phyloP scores from a whole-genome alignment of 1,284 basidiomycete genomes.

The Malassezia sp. region DNA sequence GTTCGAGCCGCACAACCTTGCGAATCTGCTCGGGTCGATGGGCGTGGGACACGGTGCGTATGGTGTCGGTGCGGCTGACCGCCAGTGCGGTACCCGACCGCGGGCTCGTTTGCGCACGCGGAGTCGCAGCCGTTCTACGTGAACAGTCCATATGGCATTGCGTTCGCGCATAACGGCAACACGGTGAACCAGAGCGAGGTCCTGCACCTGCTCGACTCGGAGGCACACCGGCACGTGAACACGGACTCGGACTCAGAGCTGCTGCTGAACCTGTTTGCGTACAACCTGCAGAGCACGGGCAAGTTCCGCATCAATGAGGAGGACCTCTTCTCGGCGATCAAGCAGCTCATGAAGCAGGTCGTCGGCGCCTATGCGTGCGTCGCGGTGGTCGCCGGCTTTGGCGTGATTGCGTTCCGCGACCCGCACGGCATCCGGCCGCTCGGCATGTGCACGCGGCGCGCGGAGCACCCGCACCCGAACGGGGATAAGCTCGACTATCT shows the following conservation, averaged over 20 bases:
- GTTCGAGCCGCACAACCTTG: constrained; percentile 70
- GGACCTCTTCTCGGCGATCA: constrained; percentile 91
- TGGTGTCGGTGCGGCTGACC: neutral
- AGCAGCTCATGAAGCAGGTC: constrained; percentile 74
- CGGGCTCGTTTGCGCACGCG: constrained; percentile 86
- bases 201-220: constrained; percentile 84
- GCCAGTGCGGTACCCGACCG: constrained; percentile 66
- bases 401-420: constrained; percentile 94
- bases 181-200: constrained; percentile 83
- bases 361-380: constrained; percentile 92
- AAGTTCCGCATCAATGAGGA: constrained; percentile 99
- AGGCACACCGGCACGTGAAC: constrained; percentile 96
- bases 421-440: constrained; percentile 96
- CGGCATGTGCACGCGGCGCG: constrained; percentile 36
- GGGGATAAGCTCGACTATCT: constrained; percentile 60
- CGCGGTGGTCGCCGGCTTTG: constrained; percentile 96
- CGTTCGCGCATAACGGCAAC: constrained; percentile 98
- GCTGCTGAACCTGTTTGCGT: constrained; percentile 90
- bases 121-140: constrained; percentile 99
- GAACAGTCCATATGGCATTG: constrained; percentile 96
- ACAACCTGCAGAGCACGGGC: constrained; percentile 94
- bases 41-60: constrained; percentile 90
- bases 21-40: constrained; percentile 79
- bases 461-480: constrained; percentile 16
- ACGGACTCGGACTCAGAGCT: constrained; percentile 96